Base-by-base conservation (phyloP, 768 basidiomycete genomes). In the Suillus lakei region DNA sequence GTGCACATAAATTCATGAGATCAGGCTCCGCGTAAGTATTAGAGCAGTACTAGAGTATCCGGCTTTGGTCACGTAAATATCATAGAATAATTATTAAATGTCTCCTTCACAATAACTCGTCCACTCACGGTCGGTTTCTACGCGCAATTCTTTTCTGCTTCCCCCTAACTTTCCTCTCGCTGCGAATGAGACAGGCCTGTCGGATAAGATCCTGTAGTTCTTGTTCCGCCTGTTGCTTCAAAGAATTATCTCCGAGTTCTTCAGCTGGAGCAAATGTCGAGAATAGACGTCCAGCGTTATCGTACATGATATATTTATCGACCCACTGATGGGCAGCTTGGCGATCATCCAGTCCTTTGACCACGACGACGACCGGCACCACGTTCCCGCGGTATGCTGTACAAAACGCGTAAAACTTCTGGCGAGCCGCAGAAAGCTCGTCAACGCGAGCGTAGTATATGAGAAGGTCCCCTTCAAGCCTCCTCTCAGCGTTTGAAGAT, bases 311-410 rank as follows among this genome's bases (percentile, higher is more conserved):
- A 21, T 53, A 5, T 32, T 53, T 12, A 4, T 53, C 51, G 30
- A 53, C 51, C 51, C 51, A 53, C 30, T 64, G 63, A 16, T 69
- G 64, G 9, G 69, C 74, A 13, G 64, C 53, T 48, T 30, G 56
- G 58, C 50, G 54, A 54, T 73, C 63, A n/a, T 64, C 21, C 44
- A 67, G 53, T 6, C 67, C 67, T 7, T 56, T 46, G 10, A 74
- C 54, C 26, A 72, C 63, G 2, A 76, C 63, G 41, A 74, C 44
- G 30, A 70, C 54, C 0, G 71, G 71, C 13, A 67, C 64, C 60
- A 71, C 65, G 10, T 51, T 9, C 1, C 71, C 69, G 30, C 65
- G 66, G 54, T 67, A 69, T 41, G 39, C 6, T 12, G 50, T 59
- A 41, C 65, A 63, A 62, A 76, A 69, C 21, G 36, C 12, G 23